Conservation (phyloP, 2,329 filamentous ascomycete genomes). For the Apiospora malaysiana region DNA sequence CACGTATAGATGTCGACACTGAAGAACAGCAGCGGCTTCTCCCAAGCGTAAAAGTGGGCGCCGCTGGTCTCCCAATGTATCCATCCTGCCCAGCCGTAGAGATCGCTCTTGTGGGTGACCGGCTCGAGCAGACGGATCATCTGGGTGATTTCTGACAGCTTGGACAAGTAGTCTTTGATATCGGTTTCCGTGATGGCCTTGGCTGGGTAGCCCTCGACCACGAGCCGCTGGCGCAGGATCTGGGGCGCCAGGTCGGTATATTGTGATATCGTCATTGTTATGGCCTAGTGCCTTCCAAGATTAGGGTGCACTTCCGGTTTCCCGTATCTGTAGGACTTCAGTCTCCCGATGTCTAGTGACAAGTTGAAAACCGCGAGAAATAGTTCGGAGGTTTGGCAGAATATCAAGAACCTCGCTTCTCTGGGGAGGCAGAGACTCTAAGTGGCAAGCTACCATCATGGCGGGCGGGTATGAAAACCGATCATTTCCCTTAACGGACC, state of each 20-base stretch:
- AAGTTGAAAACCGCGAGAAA: not conserved
- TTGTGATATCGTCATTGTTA: not conserved
- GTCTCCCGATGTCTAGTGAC: not conserved
- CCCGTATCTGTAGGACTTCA: too few relatives aligned
- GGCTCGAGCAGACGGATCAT: slow-evolving; percentile 20
- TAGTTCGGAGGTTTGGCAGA: not conserved
- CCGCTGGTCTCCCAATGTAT: slow-evolving; percentile 23
- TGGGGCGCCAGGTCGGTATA: slow-evolving; percentile 18
- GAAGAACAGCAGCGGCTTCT: slow-evolving; percentile 23
- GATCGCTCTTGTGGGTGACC: slow-evolving; percentile 22
- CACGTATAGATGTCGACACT: slow-evolving; percentile 23
- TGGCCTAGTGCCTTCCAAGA: not conserved
- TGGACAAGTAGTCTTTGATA: slow-evolving; percentile 21
- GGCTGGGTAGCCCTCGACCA: slow-evolving; percentile 21
- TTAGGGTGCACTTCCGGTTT: not conserved
- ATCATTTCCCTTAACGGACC: not conserved
- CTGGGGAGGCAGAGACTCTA: not conserved
- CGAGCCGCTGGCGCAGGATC: slow-evolving; percentile 23
- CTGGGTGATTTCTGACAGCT: slow-evolving; percentile 8
- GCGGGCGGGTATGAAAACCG: not conserved
- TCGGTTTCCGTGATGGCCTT: slow-evolving; percentile 14
- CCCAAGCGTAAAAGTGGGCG: slow-evolving; percentile 23
- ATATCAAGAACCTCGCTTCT: not conserved
- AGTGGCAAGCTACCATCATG: not conserved
- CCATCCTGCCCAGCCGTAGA: slow-evolving; percentile 23